Evolutionary conservation across 108 stramenopile species (phyloP).

Genomic region (Chaetoceros tenuissimus): DNA sequence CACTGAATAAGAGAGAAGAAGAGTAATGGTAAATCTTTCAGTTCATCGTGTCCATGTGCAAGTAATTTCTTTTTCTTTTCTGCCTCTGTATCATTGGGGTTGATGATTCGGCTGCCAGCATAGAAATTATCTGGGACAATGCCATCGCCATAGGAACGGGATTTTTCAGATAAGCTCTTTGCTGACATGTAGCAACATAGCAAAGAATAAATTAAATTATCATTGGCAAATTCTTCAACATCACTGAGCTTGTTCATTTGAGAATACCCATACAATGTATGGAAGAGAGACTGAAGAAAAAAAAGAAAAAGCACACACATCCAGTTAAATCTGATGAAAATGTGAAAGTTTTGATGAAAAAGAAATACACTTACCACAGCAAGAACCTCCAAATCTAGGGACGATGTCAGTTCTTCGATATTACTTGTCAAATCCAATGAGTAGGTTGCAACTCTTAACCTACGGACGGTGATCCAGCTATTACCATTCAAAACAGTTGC

Average conservation of each 20-base stretch:
- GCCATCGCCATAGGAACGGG: background rate
- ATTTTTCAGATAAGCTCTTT: background rate
- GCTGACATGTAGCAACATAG: background rate
- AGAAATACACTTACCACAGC: constrained; percentile 6
- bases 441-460: constrained; percentile 25
- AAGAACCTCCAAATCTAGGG: constrained; percentile 43
- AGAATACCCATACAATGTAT: background rate
- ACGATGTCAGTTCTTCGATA: constrained; percentile 25
- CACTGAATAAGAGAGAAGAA: constrained; percentile 38
- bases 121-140: background rate
- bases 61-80: constrained; percentile 27
- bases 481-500: constrained; percentile 15
- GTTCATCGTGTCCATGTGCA: constrained; percentile 37
- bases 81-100: constrained; percentile 3
- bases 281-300: background rate
- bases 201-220: background rate
- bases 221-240: background rate
- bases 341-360: background rate
- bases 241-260: background rate
- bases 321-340: background rate
- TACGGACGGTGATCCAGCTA: constrained; percentile 22
- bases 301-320: background rate
- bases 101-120: background rate
- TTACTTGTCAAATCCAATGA: constrained; percentile 22
- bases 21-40: constrained; percentile 19